A percentile compares a stretch with the other conserved stretches of the same genome.
These are phyloP conservation scores for Colletotrichum simmondsii DNA, from an alignment of 2,329 filamentous ascomycete species.

Conservation along the genomic window DNA sequence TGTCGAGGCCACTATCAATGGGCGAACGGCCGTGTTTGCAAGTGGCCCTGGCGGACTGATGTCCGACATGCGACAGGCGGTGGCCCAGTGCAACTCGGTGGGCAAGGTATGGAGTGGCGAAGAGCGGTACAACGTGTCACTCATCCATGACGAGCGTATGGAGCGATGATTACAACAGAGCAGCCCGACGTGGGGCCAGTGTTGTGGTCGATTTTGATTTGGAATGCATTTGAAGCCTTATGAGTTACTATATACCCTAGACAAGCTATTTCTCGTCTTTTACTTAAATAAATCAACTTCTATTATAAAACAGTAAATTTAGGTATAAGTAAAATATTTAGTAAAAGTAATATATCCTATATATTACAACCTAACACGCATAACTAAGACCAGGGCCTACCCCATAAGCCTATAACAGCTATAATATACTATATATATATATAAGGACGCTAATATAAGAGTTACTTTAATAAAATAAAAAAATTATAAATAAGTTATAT, in stretches of 20 bases:
- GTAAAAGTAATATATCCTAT: no score
- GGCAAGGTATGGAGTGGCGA: slow-evolving; percentile 67
- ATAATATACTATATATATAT: no score
- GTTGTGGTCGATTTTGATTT: not conserved
- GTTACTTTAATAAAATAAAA: rapidly evolving
- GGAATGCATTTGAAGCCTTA: not conserved
- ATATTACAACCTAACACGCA: no score
- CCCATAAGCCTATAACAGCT: no score
- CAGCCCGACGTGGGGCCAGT: not conserved
- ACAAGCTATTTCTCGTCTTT: not conserved
- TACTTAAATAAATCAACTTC: not conserved
- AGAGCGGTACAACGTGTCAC: slow-evolving; percentile 63
- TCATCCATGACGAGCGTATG: slow-evolving; percentile 71
- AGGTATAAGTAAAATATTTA: no score
- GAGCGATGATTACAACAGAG: slow-evolving; percentile 51
- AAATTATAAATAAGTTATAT: no score
- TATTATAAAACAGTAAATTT: not conserved
- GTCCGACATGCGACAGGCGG: slow-evolving; percentile 63
- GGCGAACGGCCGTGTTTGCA: slow-evolving; percentile 66
- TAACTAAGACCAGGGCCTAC: no score
- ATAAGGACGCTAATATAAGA: no score
- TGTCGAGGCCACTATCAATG: slow-evolving; percentile 55
- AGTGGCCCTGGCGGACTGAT: slow-evolving; percentile 72
- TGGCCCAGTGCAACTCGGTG: slow-evolving; percentile 64
- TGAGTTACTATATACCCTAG: not conserved